Evolutionary conservation across 495 filamentous ascomycete genomes (phyloP), one percentile per base, ranked within the genome.

Genomic region (Hypoxylon cercidicola): DNA sequence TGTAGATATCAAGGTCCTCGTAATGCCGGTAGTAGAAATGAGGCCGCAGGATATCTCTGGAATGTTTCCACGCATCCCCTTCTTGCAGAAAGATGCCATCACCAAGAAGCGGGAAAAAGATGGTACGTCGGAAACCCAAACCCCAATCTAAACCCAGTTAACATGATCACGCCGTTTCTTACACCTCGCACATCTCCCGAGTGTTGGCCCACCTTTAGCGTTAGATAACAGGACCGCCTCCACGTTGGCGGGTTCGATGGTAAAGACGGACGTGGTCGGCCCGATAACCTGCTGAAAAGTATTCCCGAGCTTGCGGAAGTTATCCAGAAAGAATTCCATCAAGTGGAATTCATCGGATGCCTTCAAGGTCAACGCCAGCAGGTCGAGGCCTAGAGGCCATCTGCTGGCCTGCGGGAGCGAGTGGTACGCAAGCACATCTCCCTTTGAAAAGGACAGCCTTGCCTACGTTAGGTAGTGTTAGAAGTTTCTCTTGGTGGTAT

Each of bases 51-150:
- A 89, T 75, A 3, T 85, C 81, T 1, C 89, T 74, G 1, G 87
- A 88, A 39, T 86, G 80, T 55, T 86, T 83, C 90, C 90, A 94
- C 10, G 64, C 73, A 18, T 76, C 73, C 4, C 90, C 90, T 63
- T 92, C 86, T 1, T 81, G 77, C 1, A 87, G 86, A 67, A 94
- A 93, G 59, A 93, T 89, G 20, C 90, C 90, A 34, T 84, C 69
- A 2, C 90, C 90, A 1, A 92, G 69, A 4, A 92, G 61, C 0
- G 85, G 85, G 9, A 59, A 71, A 72, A 89, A 82, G 35, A 68
- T 60, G 37, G 54, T 64, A 9, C 65, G 65, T 4, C 65, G 60
- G 18, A 68, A 58, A 7, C 65, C 65, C 28, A 68, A 19, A 13
- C 65, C 65, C 60, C 60, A 68, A 45, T 68, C 65, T 68, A 35